These are phyloP conservation scores for Claviceps sp. DNA, from an alignment of 2,329 filamentous ascomycete genomes.

Conservation along the genomic window DNA sequence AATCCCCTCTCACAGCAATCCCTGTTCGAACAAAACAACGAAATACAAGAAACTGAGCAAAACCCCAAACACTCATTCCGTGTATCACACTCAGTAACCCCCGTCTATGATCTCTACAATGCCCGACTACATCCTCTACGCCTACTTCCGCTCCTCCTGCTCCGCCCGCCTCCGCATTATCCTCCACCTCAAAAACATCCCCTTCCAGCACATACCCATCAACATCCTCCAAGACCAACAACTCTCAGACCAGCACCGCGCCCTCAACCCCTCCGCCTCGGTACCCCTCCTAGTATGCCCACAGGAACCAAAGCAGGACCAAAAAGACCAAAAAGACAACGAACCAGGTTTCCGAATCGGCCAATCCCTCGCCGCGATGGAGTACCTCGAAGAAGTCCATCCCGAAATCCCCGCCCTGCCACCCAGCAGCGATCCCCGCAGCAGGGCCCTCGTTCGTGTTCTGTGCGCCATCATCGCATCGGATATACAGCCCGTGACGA, in stretches of 20 bases:
- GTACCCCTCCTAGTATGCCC: conserved; percentile 39
- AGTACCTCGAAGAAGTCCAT: conserved; percentile 46
- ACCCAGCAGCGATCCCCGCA: conserved; percentile 25
- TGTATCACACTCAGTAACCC: neutral
- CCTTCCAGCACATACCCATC: conserved; percentile 32
- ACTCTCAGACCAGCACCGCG: conserved; percentile 26
- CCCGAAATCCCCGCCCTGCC: conserved; percentile 34
- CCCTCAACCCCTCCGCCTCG: conserved; percentile 38
- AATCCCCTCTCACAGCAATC: too few relatives aligned
- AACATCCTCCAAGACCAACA: conserved; percentile 44
- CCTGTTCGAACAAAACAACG: neutral
- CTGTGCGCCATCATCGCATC: conserved; percentile 39
- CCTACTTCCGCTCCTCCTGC: conserved; percentile 50
- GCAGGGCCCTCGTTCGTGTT: conserved; percentile 37
- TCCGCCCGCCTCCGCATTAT: conserved; percentile 48
- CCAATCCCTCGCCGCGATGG: conserved; percentile 46
- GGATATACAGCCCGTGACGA: conserved; percentile 49
- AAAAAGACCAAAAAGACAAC: neutral
- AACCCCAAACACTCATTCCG: neutral
- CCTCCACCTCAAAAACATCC: conserved; percentile 39
- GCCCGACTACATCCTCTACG: conserved; percentile 32
- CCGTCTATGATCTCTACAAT: neutral
- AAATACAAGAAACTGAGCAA: neutral
- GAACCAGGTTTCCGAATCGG: conserved; percentile 27
- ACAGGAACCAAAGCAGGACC: neutral